Conservation (phyloP, 768 basidiomycete species). For the Phanerochaete carnosa region DNA sequence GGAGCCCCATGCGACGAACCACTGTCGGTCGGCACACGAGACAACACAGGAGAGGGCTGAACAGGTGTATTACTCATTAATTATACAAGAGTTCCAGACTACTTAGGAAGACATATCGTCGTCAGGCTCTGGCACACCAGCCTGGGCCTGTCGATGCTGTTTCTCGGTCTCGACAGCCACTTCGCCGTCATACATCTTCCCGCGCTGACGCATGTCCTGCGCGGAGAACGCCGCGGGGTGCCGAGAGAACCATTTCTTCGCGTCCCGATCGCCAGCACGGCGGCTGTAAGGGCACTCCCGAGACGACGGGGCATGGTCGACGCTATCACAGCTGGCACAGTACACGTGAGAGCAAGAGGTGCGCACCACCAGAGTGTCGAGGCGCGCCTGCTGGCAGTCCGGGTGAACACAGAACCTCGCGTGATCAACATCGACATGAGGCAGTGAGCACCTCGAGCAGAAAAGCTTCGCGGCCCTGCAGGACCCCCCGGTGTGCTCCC, state of each 20-base stretch:
- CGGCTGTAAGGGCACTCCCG: conserved; percentile 5
- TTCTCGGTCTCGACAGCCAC: neutral
- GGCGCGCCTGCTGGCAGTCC: neutral
- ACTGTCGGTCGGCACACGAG: neutral
- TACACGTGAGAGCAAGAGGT: neutral
- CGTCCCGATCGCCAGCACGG: conserved; percentile 1
- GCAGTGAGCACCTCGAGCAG: conserved; percentile 3
- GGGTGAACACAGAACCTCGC: neutral
- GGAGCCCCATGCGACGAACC: neutral
- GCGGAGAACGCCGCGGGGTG: conserved; percentile 1
- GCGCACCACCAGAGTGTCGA: neutral
- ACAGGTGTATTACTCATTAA: neutral
- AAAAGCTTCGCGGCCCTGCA: neutral
- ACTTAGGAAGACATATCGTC: neutral
- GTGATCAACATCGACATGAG: neutral
- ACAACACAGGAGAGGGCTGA: neutral
- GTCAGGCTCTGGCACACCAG: neutral
- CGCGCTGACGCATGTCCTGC: neutral
- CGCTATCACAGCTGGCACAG: conserved; percentile 6
- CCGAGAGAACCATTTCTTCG: neutral
- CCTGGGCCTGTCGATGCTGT: neutral
- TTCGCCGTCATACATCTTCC: neutral
- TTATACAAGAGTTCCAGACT: neutral
- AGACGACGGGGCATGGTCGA: conserved; percentile 5
- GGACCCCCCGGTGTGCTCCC: conserved; percentile 1